Percentiles rank a stretch among this genome's conserved stretches.
Evolutionary conservation across 495 filamentous ascomycete species (phyloP).

Genomic region (Articulospora tetracladia): DNA sequence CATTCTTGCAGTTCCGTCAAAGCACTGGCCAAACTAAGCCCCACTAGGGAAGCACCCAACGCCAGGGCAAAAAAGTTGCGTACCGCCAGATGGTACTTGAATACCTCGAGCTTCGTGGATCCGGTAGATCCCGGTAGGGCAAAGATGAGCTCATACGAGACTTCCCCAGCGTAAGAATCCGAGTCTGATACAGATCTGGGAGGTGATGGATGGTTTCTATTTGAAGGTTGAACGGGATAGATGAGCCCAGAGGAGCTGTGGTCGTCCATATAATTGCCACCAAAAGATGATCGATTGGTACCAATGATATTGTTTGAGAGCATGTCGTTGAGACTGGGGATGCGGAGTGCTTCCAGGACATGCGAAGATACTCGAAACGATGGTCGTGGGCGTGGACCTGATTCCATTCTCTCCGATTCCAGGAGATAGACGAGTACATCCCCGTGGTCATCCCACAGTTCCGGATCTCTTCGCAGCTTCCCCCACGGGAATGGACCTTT

Average conservation of each 20-base stretch:
- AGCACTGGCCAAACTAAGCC: constrained; percentile 53
- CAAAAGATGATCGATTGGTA: background rate
- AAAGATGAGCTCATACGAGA: constrained; percentile 58
- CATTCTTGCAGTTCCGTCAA: constrained; percentile 53
- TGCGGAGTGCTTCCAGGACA: constrained; percentile 44
- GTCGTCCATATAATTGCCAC: background rate
- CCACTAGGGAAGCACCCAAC: constrained; percentile 52
- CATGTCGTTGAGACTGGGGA: background rate
- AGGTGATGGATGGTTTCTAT: constrained; percentile 30
- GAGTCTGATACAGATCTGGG: constrained; percentile 37
- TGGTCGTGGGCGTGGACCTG: constrained; percentile 39
- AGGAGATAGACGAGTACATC: constrained; percentile 59
- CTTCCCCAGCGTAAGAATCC: constrained; percentile 41
- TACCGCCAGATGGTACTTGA: constrained; percentile 55
- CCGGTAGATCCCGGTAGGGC: constrained; percentile 39
- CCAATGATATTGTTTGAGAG: background rate
- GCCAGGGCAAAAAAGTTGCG: constrained; percentile 63
- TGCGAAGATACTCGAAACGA: constrained; percentile 56
- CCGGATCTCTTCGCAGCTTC: constrained; percentile 53
- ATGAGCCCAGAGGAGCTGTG: constrained; percentile 18
- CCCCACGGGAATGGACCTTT: constrained; percentile 47
- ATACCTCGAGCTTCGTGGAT: constrained; percentile 37
- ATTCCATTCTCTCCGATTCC: constrained; percentile 28
- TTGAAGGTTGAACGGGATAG: constrained; percentile 14
- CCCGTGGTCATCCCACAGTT: constrained; percentile 59